phyloP scores from a whole-genome alignment of 2,329 filamentous ascomycete genomes.

The Fusarium virguliforme region DNA sequence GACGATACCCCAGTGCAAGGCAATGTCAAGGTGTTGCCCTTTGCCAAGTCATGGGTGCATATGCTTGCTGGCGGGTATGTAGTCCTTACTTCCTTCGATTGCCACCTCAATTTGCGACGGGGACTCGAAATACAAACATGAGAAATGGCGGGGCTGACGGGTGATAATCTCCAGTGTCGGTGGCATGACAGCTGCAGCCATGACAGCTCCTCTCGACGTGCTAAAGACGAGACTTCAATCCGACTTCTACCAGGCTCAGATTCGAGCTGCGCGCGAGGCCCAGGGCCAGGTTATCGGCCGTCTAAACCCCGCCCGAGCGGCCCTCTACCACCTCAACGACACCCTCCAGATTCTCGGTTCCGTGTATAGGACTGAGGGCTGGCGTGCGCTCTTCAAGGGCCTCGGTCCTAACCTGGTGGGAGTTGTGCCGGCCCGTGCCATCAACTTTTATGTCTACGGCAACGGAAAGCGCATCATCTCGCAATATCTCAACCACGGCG shows the following conservation, averaged over 20 bases:
- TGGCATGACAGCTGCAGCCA: slow-evolving; percentile 90
- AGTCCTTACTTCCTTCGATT: neutral
- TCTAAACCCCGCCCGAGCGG: slow-evolving; percentile 76
- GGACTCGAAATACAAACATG: slow-evolving; percentile 2
- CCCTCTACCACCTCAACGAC: slow-evolving; percentile 83
- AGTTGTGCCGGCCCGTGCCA: slow-evolving; percentile 89
- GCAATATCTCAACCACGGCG: slow-evolving; percentile 79
- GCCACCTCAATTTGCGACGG: slow-evolving; percentile 6
- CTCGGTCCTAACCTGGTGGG: slow-evolving; percentile 91
- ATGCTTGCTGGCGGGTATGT: slow-evolving; percentile 90
- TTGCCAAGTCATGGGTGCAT: slow-evolving; percentile 90
- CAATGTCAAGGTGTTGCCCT: slow-evolving; percentile 63
- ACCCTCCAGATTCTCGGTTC: slow-evolving; percentile 88
- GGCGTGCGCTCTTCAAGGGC: slow-evolving; percentile 92
- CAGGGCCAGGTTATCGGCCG: slow-evolving; percentile 63
- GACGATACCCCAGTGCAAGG: slow-evolving; percentile 56
- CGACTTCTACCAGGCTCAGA: slow-evolving; percentile 92
- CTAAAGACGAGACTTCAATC: slow-evolving; percentile 94
- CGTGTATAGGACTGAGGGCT: slow-evolving; percentile 86
- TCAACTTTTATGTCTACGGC: slow-evolving; percentile 95
- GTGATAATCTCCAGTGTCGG: slow-evolving; percentile 72
- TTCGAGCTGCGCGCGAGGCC: slow-evolving; percentile 77
- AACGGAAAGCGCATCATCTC: slow-evolving; percentile 90
- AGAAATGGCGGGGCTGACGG: slow-evolving; percentile 30
- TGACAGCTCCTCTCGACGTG: slow-evolving; percentile 95